These are phyloP conservation scores for Neofusicoccum parvum DNA, from an alignment of 2,329 filamentous ascomycete species.

Conservation along the genomic window DNA sequence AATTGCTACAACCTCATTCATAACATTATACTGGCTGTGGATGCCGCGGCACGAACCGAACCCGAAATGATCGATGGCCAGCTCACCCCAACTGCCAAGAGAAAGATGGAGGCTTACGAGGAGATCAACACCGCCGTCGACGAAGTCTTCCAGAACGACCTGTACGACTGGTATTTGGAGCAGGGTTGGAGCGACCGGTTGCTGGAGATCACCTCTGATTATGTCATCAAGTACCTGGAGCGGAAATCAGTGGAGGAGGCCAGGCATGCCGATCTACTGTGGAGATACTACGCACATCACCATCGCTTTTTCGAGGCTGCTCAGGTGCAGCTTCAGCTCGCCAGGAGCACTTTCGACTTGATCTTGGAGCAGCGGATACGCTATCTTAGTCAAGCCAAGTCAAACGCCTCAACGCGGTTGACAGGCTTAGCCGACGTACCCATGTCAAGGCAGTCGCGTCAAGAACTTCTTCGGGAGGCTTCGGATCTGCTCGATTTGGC, in stretches of 20 bases:
- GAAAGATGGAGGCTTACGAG: constrained; percentile 83
- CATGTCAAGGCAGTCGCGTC: constrained; percentile 69
- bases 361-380: constrained; percentile 84
- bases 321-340: constrained; percentile 79
- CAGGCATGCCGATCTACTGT: constrained; percentile 84
- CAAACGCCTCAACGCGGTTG: constrained; percentile 84
- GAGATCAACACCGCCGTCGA: constrained; percentile 87
- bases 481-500: constrained; percentile 87
- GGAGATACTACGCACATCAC: constrained; percentile 86
- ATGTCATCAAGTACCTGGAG: constrained; percentile 83
- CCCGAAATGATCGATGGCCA: constrained; percentile 78
- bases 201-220: constrained; percentile 79
- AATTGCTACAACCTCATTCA: constrained; percentile 88
- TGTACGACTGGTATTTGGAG: constrained; percentile 97
- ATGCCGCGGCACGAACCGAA: constrained; percentile 67
- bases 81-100: constrained; percentile 72
- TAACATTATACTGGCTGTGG: constrained; percentile 75
- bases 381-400: constrained; percentile 86
- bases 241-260: constrained; percentile 72
- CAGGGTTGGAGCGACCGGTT: constrained; percentile 85
- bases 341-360: constrained; percentile 78
- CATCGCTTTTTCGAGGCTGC: constrained; percentile 85
- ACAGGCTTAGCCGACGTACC: constrained; percentile 64
- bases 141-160: constrained; percentile 89
- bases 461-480: constrained; percentile 81